These are phyloP conservation scores for Chaetomium cochliodes DNA, from an alignment of 495 filamentous ascomycete species.

Conservation along the genomic window DNA sequence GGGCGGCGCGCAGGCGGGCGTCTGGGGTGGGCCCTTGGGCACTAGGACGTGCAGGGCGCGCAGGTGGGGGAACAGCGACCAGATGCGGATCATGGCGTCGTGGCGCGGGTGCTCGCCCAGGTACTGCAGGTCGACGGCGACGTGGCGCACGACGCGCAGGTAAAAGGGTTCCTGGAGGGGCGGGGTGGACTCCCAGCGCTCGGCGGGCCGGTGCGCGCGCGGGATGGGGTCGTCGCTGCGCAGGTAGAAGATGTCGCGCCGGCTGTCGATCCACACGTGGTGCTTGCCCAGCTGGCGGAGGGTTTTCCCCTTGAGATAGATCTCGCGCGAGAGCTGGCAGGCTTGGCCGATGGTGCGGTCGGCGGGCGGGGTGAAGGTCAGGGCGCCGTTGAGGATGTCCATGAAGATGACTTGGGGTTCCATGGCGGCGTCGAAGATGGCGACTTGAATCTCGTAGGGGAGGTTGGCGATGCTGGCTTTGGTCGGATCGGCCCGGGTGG, in stretches of 20 bases:
- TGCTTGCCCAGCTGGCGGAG: background rate
- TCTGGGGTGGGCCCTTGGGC: conserved; percentile 16
- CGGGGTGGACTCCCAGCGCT: background rate
- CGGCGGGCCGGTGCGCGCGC: background rate
- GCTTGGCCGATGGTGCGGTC: conserved; percentile 8
- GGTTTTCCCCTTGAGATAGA: conserved; percentile 12
- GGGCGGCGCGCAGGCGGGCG: background rate
- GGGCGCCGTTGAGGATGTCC: conserved; percentile 1
- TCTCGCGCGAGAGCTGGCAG: conserved; percentile 24
- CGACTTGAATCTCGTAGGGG: conserved; percentile 22
- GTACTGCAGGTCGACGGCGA: conserved; percentile 24
- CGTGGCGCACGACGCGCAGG: conserved; percentile 14
- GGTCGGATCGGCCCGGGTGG: background rate
- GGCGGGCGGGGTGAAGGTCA: conserved; percentile 3
- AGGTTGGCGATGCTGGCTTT: conserved; percentile 19
- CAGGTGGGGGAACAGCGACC: conserved; percentile 19
- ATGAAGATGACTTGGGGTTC: conserved; percentile 23
- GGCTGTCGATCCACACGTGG: conserved; percentile 19
- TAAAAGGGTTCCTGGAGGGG: background rate
- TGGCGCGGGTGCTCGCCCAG: conserved; percentile 16
- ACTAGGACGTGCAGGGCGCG: conserved; percentile 23
- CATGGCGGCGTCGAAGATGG: conserved; percentile 24
- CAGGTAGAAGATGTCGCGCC: conserved; percentile 27
- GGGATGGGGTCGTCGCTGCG: conserved; percentile 8
- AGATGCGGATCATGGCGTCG: conserved; percentile 20